Evolutionary conservation across 192 early-diverging fungal species (phyloP).

Genomic region (Mortierella claussenii): DNA sequence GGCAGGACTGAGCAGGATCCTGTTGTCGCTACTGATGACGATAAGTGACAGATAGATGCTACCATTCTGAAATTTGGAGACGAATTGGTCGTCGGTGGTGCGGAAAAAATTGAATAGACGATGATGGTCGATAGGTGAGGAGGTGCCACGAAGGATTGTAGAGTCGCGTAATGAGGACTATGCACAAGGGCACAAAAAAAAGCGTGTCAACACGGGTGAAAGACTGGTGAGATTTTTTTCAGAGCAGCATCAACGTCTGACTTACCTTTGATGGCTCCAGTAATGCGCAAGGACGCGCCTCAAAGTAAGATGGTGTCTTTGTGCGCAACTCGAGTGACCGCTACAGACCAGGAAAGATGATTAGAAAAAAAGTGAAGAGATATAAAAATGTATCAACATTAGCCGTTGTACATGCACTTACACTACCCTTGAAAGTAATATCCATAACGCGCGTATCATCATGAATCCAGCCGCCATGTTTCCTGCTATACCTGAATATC

Average conservation of each 20-base stretch:
- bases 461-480: slow-evolving; percentile 53
- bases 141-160: slow-evolving; percentile 13
- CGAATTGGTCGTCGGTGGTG: slow-evolving; percentile 35
- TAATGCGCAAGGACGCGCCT: slow-evolving; percentile 2
- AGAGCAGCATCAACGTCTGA: background rate
- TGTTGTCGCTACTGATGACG: slow-evolving; percentile 56
- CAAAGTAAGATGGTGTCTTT: slow-evolving; percentile 43
- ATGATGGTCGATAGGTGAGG: slow-evolving; percentile 41
- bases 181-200: background rate
- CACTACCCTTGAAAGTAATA: slow-evolving; percentile 36
- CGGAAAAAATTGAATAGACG: slow-evolving; percentile 45
- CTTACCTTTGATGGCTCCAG: slow-evolving; percentile 42
- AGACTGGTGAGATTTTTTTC: background rate
- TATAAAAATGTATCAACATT: background rate
- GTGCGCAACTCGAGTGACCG: slow-evolving; percentile 40
- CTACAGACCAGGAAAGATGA: background rate
- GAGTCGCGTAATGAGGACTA: slow-evolving; percentile 36
- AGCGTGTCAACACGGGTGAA: background rate
- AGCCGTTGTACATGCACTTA: slow-evolving; percentile 10
- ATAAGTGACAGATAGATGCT: slow-evolving; percentile 55
- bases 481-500: slow-evolving; percentile 52
- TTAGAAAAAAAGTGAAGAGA: background rate
- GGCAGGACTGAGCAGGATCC: slow-evolving; percentile 43
- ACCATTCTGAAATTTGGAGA: slow-evolving; percentile 48
- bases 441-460: slow-evolving; percentile 31